Evolutionary conservation across 495 filamentous ascomycete genomes (phyloP), one percentile per base, ranked within the genome.

Genomic region (Sabuloglossum arenarium): DNA sequence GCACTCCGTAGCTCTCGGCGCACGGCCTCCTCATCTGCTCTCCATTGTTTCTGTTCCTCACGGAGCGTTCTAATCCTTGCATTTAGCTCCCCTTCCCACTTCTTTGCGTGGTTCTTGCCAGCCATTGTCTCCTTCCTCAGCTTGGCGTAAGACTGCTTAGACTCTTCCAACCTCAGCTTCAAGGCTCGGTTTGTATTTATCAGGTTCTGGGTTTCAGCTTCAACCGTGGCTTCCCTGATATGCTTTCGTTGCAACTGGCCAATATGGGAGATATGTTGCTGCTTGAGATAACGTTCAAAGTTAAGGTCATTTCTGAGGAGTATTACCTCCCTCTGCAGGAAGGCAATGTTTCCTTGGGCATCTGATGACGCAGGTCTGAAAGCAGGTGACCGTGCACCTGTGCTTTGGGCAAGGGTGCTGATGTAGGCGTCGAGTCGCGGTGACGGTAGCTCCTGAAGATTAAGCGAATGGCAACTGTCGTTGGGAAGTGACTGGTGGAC

Each of bases 201-300:
- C 0, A 87, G 68, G 43, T 85, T 85, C 62, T 85, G 81, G 27
- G 79, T 86, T 62, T 88, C 82, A 14, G 84, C 81, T 65, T 85
- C 84, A 0, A 73, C 76, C 0, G 82, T 78, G 12, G 80, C 79
- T 59, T 85, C 79, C 57, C 73, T 71, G 37, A 87, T 77, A 56
- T 85, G 78, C 54, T 78, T 75, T 28, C 81, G 71, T 56, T 80
- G 77, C 19, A 86, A 66, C 60, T 80, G 81, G 4, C 83, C 82
- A 62, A 88, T 86, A 59, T 86, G 82, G 3, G 76, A 73, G 55
- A 85, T 72, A 64, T 87, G 81, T 61, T 87, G 83, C 56, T 82
- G 76, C 61, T 85, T 86, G 55, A 85, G 72, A 62, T 84, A 87
- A 23, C 81, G 70, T 64, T 88, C 84, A 56, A 85, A 86, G 60